Evolutionary conservation across 768 basidiomycete genomes (phyloP).

Genomic region (Trichaptum fuscoviolaceum): DNA sequence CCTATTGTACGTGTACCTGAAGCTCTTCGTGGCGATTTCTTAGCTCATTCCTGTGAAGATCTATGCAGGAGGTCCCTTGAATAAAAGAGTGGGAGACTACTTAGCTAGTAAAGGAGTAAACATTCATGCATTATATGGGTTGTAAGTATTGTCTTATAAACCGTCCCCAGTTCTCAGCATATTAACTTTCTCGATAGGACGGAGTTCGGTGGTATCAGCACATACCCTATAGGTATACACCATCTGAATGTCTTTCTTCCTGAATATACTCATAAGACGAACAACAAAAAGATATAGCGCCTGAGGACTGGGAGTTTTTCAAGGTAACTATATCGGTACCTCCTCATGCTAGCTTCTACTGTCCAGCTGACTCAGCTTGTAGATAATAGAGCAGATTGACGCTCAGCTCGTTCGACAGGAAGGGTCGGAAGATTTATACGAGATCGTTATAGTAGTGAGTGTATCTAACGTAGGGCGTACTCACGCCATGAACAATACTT

Average conservation of each 20-base stretch:
- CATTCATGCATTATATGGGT: constrained; percentile 11
- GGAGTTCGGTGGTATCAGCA: background rate
- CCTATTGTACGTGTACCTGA: constrained; percentile 16
- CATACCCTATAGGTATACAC: background rate
- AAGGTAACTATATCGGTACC: background rate
- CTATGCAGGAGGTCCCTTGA: constrained; percentile 23
- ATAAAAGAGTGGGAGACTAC: constrained; percentile 20
- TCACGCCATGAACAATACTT: constrained; percentile 28
- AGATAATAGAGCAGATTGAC: background rate
- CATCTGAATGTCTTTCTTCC: too few species aligned
- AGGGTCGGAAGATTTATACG: background rate
- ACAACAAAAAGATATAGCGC: background rate
- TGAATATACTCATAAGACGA: background rate
- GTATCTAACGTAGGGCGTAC: constrained; percentile 29
- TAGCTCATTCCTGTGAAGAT: constrained; percentile 14
- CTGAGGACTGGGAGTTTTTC: background rate
- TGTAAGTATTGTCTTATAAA: background rate
- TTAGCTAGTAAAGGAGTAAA: constrained; percentile 19
- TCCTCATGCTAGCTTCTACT: background rate
- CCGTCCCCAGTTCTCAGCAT: background rate
- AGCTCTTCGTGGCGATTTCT: background rate
- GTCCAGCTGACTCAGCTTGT: background rate
- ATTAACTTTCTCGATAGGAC: background rate
- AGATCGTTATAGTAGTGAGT: background rate
- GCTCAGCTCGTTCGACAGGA: background rate